Evolutionary conservation across 169 alveolate species (phyloP).

Genomic region (Plasmodium blacklocki): DNA sequence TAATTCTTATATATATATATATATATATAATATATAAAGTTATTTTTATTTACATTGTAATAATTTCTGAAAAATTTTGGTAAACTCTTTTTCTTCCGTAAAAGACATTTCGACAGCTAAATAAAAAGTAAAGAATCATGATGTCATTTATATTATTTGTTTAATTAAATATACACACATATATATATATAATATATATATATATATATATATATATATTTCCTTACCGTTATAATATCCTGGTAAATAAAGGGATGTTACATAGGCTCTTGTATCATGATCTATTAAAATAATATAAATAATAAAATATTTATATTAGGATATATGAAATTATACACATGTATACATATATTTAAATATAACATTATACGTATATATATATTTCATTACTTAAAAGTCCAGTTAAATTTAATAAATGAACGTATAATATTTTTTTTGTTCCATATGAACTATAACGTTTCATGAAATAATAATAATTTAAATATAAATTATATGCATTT

Average conservation of each 20-base stretch:
- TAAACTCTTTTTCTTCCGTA: slow-evolving; percentile 1
- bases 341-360: too few species aligned
- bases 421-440: slow-evolving; percentile 9
- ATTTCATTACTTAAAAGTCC: slow-evolving; percentile 30
- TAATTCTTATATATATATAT: too few species aligned
- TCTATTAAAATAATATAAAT: slow-evolving; percentile 7
- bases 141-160: too few species aligned
- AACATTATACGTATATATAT: too few species aligned
- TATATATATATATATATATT: neutral
- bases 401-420: slow-evolving; percentile 31
- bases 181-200: too few species aligned
- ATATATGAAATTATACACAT: too few species aligned
- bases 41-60: slow-evolving; percentile 17
- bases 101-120: slow-evolving; percentile 27
- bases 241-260: slow-evolving; percentile 31
- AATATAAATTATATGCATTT: slow-evolving; percentile 19
- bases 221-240: slow-evolving; percentile 53
- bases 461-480: slow-evolving; percentile 24
- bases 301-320: neutral
- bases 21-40: too few species aligned
- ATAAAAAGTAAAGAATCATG: too few species aligned
- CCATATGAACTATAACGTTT: slow-evolving; percentile 16
- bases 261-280: slow-evolving; percentile 28
- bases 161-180: too few species aligned
- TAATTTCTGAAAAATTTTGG: slow-evolving; percentile 10